phyloP scores from a whole-genome alignment of 306 rosid species.

The Castanea sativa region DNA sequence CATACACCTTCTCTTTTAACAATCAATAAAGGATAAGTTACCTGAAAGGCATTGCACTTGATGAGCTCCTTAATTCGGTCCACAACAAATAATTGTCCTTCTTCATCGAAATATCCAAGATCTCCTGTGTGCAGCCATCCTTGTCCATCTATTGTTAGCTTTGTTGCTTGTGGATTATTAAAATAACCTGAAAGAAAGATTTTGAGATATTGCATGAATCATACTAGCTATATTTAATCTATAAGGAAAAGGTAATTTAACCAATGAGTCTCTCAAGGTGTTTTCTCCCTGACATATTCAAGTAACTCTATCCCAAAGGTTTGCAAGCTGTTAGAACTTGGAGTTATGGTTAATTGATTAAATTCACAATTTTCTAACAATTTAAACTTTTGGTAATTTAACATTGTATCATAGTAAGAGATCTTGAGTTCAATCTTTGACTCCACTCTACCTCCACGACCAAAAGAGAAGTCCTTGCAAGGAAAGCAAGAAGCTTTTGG shows the following conservation, averaged over 20 bases:
- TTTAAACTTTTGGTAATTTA: too few relatives aligned
- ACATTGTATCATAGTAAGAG: too few relatives aligned
- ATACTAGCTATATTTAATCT: background rate
- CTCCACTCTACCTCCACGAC: too few relatives aligned
- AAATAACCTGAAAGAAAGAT: constrained; percentile 33
- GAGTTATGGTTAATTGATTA: too few relatives aligned
- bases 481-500: too few relatives aligned
- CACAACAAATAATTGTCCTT: constrained; percentile 36
- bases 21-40: background rate
- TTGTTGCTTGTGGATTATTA: constrained; percentile 44
- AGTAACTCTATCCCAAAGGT: too few relatives aligned
- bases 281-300: too few relatives aligned
- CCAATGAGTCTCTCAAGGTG: too few relatives aligned
- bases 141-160: constrained; percentile 31
- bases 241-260: background rate
- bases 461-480: too few relatives aligned
- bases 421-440: too few relatives aligned
- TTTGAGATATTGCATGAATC: background rate
- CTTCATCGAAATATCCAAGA: constrained; percentile 47
- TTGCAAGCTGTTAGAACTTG: too few relatives aligned
- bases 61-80: constrained; percentile 56
- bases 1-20: background rate
- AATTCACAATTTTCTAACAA: too few relatives aligned
- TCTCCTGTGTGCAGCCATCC: constrained; percentile 50
- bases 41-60: constrained; percentile 45